Evolutionary conservation across 345 rosid genomes (phyloP).

Genomic region (Anacardium occidentale): DNA sequence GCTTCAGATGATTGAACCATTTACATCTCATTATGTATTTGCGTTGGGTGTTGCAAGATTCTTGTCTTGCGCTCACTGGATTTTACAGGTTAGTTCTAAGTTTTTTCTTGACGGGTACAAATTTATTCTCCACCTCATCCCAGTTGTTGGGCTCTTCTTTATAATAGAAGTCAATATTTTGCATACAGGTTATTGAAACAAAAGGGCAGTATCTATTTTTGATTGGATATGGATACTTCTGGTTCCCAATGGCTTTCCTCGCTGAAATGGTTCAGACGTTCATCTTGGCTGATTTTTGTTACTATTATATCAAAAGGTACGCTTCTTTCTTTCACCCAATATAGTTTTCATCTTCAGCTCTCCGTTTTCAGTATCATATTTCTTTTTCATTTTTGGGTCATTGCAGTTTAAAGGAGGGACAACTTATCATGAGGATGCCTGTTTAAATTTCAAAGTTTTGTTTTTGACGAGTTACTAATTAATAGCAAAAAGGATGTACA

Average conservation of each 20-base stretch:
- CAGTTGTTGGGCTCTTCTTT: no score
- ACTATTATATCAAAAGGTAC: conserved; percentile 78
- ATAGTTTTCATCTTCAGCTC: not conserved
- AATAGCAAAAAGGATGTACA: not conserved
- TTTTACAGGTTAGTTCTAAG: conserved; percentile 46
- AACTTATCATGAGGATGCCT: conserved; percentile 46
- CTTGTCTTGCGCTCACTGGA: conserved; percentile 79
- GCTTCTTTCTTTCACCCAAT: not conserved
- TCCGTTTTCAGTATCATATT: not conserved
- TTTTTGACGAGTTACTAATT: not conserved
- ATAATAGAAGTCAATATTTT: not conserved
- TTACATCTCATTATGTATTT: conserved; percentile 81
- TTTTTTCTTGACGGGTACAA: no score
- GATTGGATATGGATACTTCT: conserved; percentile 52
- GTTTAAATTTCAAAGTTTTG: conserved; percentile 15
- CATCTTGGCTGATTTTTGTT: conserved; percentile 83
- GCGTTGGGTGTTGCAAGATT: conserved; percentile 77
- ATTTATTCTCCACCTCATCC: no score
- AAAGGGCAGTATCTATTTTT: conserved; percentile 47
- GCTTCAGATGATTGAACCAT: conserved; percentile 75
- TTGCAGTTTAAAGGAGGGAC: conserved; percentile 40
- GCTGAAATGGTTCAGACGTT: conserved; percentile 81
- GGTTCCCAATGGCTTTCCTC: conserved; percentile 60
- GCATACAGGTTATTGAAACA: conserved; percentile 51
- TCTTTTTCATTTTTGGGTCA: not conserved